These are phyloP conservation scores for Tritrichomonas foetus DNA, from an alignment of 208 protist species.

Conservation along the genomic window DNA sequence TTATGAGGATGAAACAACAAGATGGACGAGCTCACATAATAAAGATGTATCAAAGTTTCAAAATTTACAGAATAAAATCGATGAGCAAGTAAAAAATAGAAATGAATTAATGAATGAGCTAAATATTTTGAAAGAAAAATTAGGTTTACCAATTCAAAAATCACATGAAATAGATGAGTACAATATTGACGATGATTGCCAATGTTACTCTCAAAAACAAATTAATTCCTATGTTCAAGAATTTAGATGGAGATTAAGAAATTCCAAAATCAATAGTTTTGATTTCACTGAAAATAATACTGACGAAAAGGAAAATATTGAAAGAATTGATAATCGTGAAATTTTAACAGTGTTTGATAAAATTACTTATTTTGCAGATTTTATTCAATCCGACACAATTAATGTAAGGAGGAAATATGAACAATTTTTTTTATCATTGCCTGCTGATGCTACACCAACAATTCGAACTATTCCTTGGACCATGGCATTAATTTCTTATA, in stretches of 20 bases:
- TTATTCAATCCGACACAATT: too few relatives aligned
- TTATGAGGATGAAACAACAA: neutral
- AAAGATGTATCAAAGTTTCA: conserved; percentile 3
- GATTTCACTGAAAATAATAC: neutral
- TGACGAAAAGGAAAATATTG: neutral
- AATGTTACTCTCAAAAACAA: neutral
- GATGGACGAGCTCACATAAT: neutral
- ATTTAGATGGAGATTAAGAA: neutral
- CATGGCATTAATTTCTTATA: neutral
- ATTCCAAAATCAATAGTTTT: neutral
- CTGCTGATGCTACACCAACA: neutral
- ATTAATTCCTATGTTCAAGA: neutral
- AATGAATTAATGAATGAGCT: neutral
- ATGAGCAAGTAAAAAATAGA: neutral
- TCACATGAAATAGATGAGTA: too few relatives aligned
- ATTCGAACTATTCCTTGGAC: neutral
- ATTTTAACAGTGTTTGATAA: neutral
- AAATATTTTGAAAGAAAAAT: neutral
- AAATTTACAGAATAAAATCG: conserved; percentile 6
- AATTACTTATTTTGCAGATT: too few relatives aligned
- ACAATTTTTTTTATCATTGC: neutral
- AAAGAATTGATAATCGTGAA: neutral
- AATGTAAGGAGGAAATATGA: too few relatives aligned
- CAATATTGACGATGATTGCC: neutral
- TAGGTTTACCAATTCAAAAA: neutral